Evolutionary conservation across 345 rosid species (phyloP).

Genomic region (Arabidopsis arenosa): DNA sequence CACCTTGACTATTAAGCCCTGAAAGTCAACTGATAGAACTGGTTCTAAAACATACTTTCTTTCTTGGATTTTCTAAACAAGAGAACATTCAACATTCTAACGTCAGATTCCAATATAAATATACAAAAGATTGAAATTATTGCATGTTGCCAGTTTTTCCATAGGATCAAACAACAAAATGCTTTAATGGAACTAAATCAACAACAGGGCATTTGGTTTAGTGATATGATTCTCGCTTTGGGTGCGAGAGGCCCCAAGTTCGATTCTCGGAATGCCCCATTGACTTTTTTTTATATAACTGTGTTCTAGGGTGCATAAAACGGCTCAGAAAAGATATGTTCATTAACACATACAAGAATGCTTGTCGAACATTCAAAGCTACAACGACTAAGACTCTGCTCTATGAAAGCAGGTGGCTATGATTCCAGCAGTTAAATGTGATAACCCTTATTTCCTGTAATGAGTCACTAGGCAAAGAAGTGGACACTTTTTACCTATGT

Average conservation of each 20-base stretch:
- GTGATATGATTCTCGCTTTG: slow-evolving; percentile 78
- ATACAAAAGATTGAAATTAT: not conserved
- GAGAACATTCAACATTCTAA: not conserved
- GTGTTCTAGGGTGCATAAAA: slow-evolving; percentile 1
- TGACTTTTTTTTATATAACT: too few relatives aligned
- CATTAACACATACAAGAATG: slow-evolving; percentile 32
- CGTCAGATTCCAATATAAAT: not conserved
- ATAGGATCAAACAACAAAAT: not conserved
- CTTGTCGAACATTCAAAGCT: not conserved
- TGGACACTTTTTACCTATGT: slow-evolving; percentile 63
- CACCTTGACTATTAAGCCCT: not conserved
- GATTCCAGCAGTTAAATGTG: slow-evolving; percentile 63
- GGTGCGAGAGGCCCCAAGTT: slow-evolving; percentile 85
- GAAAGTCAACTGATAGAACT: slow-evolving; percentile 21
- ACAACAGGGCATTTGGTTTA: slow-evolving; percentile 67
- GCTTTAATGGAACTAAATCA: not conserved
- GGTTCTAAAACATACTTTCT: not conserved
- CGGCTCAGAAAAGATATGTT: not conserved
- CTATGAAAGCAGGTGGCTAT: slow-evolving; percentile 56
- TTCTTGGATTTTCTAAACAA: not conserved
- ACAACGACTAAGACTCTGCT: slow-evolving; percentile 58
- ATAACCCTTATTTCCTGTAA: slow-evolving; percentile 50
- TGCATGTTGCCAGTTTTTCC: slow-evolving; percentile 16
- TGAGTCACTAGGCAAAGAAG: slow-evolving; percentile 49
- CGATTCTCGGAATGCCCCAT: slow-evolving; percentile 67